These are phyloP conservation scores for Geotrichum restrictum DNA, from an alignment of 1,139 yeast species.

Conservation along the genomic window DNA sequence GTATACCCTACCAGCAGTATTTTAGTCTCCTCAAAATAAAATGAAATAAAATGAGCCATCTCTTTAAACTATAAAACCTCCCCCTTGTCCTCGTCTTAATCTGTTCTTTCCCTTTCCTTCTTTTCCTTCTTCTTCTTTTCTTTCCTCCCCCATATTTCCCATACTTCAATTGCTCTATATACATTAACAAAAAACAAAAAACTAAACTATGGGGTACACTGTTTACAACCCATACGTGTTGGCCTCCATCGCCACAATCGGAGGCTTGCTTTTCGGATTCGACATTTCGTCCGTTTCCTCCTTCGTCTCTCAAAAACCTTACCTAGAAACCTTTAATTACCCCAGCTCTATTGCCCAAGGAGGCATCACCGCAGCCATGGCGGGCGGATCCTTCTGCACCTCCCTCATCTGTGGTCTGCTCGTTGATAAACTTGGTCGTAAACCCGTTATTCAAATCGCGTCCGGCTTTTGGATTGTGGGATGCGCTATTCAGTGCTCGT, in stretches of 20 bases:
- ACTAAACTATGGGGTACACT: constrained; percentile 24
- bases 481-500: constrained; percentile 73
- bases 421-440: constrained; percentile 77
- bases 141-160: too few relatives aligned
- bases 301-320: constrained; percentile 68
- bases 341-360: constrained; percentile 57
- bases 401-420: constrained; percentile 38
- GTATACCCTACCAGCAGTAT: too few relatives aligned
- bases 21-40: too few relatives aligned
- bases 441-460: constrained; percentile 67
- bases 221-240: constrained; percentile 40
- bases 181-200: too few relatives aligned
- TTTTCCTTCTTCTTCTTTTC: too few relatives aligned
- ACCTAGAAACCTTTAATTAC: constrained; percentile 41
- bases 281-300: constrained; percentile 91
- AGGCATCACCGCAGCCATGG: constrained; percentile 91
- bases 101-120: too few relatives aligned
- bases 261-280: constrained; percentile 95
- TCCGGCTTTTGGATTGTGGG: constrained; percentile 76
- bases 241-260: constrained; percentile 63
- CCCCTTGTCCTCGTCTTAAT: not conserved
- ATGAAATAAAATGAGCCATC: too few relatives aligned
- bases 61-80: not conserved
- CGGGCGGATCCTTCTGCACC: constrained; percentile 73
- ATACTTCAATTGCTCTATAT: too few relatives aligned